These are phyloP conservation scores for Suillus alpinus DNA, from an alignment of 768 basidiomycete genomes.

Conservation along the genomic window DNA sequence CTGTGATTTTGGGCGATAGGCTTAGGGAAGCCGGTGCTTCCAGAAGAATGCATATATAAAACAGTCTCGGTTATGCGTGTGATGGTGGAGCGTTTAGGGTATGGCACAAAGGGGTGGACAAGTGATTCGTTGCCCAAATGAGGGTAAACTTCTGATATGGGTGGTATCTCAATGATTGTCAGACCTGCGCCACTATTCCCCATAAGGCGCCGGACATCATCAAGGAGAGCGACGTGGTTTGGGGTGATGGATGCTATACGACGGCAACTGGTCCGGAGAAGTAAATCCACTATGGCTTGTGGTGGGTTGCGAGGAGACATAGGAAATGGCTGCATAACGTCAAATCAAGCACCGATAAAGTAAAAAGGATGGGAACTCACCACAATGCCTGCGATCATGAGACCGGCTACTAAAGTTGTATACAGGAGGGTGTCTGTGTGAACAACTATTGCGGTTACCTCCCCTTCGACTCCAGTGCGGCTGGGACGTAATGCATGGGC, in stretches of 20 bases:
- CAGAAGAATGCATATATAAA: constrained; percentile 9
- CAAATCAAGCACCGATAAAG: neutral
- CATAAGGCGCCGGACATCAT: constrained; percentile 1
- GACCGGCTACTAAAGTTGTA: constrained; percentile 7
- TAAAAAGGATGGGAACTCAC: neutral
- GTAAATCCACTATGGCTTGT: constrained; percentile 7
- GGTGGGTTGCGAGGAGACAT: constrained; percentile 6
- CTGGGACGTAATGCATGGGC: constrained; percentile 5
- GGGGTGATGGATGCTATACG: constrained; percentile 18
- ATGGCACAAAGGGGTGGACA: constrained; percentile 19
- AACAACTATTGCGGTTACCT: constrained; percentile 4
- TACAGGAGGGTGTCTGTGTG: constrained; percentile 12
- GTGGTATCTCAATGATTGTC: constrained; percentile 21
- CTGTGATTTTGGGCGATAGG: constrained; percentile 33
- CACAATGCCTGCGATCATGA: neutral
- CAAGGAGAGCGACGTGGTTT: constrained; percentile 19
- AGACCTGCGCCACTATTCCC: neutral
- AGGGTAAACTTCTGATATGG: constrained; percentile 33
- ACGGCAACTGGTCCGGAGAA: constrained; percentile 19
- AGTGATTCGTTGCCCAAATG: constrained; percentile 34
- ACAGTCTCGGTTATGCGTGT: neutral
- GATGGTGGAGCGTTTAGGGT: constrained; percentile 7
- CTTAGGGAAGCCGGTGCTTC: constrained; percentile 45
- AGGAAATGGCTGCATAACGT: neutral
- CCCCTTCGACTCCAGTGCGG: constrained; percentile 2